Conservation (phyloP, 2,329 filamentous ascomycete genomes). For the Pseudopyrenochaeta lycopersici region DNA sequence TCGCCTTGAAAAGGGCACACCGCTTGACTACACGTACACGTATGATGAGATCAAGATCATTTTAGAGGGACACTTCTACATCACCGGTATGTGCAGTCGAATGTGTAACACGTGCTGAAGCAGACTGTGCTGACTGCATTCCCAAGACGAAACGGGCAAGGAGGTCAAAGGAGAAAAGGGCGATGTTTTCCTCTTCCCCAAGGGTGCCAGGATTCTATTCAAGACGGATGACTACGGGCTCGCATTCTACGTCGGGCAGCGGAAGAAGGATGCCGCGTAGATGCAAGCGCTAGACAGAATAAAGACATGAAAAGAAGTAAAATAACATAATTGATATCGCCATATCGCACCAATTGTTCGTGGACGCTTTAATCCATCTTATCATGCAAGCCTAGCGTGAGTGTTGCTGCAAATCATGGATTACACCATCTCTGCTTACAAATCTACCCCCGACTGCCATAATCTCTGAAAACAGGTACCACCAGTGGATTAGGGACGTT, state of each 20-base stretch:
- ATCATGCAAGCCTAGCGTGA: no score
- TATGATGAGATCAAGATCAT: conserved; percentile 81
- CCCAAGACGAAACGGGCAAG: conserved; percentile 67
- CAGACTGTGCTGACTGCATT: not conserved
- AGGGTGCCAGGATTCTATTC: conserved; percentile 72
- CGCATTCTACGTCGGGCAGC: conserved; percentile 63
- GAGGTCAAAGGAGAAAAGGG: conserved; percentile 68
- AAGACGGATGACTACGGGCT: conserved; percentile 68
- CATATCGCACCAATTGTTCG: not conserved
- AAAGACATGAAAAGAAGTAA: not conserved
- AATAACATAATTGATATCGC: not conserved
- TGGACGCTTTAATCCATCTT: no score
- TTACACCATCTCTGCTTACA: no score
- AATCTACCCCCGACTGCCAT: no score
- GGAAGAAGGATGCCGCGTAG: conserved; percentile 41
- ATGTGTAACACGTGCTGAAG: no score
- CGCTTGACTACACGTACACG: conserved; percentile 73
- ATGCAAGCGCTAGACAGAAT: not conserved
- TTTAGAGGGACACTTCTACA: conserved; percentile 72
- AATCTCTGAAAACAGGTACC: no score
- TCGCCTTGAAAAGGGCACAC: conserved; percentile 72
- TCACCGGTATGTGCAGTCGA: conserved; percentile 49
- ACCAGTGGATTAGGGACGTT: no score
- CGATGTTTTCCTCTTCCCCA: conserved; percentile 75
- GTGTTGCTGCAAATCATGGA: no score